Evolutionary conservation across 2,329 filamentous ascomycete genomes (phyloP), one percentile per base, ranked within the genome.

Genomic region (Gremmenia infestans): DNA sequence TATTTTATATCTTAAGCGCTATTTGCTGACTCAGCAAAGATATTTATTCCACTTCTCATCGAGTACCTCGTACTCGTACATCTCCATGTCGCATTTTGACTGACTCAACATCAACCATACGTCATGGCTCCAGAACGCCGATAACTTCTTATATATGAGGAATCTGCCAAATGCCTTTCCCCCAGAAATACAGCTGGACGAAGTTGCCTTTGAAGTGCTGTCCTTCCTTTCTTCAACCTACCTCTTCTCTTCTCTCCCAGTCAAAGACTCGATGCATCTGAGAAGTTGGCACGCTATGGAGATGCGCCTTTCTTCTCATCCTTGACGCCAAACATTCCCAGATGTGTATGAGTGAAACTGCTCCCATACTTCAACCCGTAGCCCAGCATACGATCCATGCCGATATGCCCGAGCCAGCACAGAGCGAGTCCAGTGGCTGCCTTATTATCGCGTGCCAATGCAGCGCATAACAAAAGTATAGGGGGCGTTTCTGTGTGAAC

Each of bases 311-410:
- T 32, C 8, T 17, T 9, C 37, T 40, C 37, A 45, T 11, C 42
- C 11, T 45, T 23, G 3, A 11, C 6, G 7, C 42, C 22, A 45
- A 5, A 17, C 5, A 6, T 11, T 1, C 50, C 50, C 7, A 52
- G 17, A 3, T 52, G 50, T 17, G 50, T 45, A 52, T 52, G 50
- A 23, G 12, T 17, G 9, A 52, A 52, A 8, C 37, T 23, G 5
- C 17, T 45, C 50, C 50, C 50, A 17, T 52, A 52, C 37, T 52
- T 52, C 50, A 52, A 19, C 14, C 49, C 50, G 36, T 32, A 52
- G 2, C 50, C 50, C 36, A 52, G 5, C 50, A 52, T 52, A 25
- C 50, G 50, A 43, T 52, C 39, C 39, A 52, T 45, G 8, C 50
- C 50, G 19, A 52, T 45, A 9, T 52, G 50, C 22, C 7, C 50